Evolutionary conservation across 371 early-diverging fungal genomes (phyloP).

Genomic region (Haplosporangium sp.): DNA sequence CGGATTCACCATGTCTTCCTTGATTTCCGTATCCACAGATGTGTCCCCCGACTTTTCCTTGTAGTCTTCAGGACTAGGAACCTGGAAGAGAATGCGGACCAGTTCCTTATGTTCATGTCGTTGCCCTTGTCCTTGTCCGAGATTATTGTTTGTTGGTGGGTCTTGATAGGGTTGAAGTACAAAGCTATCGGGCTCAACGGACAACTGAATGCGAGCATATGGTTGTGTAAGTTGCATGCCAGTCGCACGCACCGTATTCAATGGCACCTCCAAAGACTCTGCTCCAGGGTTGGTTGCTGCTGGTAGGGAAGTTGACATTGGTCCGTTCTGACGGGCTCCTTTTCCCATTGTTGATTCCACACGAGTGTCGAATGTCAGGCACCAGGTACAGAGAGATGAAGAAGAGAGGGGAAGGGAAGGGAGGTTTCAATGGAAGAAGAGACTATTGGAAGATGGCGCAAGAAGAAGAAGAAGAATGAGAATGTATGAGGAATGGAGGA

Average conservation of each 20-base stretch:
- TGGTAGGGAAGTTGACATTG: background rate
- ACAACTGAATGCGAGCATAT: slow-evolving; percentile 29
- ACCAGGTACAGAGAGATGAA: background rate
- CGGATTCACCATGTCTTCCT: background rate
- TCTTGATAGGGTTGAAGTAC: slow-evolving; percentile 20
- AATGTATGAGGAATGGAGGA: background rate
- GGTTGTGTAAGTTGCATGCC: slow-evolving; percentile 14
- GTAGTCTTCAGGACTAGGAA: background rate
- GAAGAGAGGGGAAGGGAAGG: background rate
- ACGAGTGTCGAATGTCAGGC: too few relatives aligned
- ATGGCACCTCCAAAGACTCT: too few relatives aligned
- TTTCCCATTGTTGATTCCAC: background rate
- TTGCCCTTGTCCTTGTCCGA: background rate
- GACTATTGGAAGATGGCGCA: background rate
- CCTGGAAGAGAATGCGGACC: slow-evolving; percentile 14
- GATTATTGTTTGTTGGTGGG: background rate
- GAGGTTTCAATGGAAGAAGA: background rate
- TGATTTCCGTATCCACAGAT: background rate
- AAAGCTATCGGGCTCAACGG: slow-evolving; percentile 43
- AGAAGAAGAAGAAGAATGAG: background rate
- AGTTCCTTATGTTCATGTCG: background rate
- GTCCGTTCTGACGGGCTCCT: too few relatives aligned
- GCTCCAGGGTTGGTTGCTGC: background rate
- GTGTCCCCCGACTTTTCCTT: background rate
- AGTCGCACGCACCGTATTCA: too few relatives aligned